These are phyloP conservation scores for Polytrichum formosum DNA, from an alignment of 225 moss, liverwort and hornwort species.

Conservation along the genomic window DNA sequence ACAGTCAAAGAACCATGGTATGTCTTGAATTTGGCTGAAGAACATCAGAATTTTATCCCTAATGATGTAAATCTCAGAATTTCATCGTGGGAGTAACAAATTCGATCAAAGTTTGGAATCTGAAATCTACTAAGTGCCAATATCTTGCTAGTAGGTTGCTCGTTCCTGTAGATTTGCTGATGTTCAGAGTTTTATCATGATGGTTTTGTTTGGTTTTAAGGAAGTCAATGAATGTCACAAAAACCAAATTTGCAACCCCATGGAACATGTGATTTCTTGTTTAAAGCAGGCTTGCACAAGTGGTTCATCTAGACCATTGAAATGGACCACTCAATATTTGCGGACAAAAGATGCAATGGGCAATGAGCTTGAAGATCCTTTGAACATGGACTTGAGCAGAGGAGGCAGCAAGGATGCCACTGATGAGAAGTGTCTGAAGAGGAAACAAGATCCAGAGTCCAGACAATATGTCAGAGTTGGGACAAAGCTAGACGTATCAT, in stretches of 20 bases:
- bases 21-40: not conserved
- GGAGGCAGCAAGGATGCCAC: conserved; percentile 6
- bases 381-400: conserved; percentile 13
- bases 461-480: conserved; percentile 6
- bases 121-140: too few relatives aligned
- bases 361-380: conserved; percentile 4
- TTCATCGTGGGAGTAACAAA: too few relatives aligned
- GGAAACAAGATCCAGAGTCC: conserved; percentile 3
- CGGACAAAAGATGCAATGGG: not conserved
- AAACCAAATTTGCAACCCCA: too few relatives aligned
- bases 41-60: too few relatives aligned
- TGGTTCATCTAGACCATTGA: conserved; percentile 5
- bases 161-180: too few relatives aligned
- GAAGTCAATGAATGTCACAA: too few relatives aligned
- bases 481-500: conserved; percentile 2
- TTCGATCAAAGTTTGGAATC: too few relatives aligned
- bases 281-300: conserved; percentile 3
- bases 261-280: conserved; percentile 4
- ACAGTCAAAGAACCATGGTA: not conserved
- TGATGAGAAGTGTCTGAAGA: not conserved
- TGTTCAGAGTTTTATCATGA: too few relatives aligned
- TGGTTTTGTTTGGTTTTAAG: too few relatives aligned
- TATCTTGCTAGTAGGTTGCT: too few relatives aligned
- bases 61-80: too few relatives aligned
- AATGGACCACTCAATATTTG: not conserved